Base-by-base conservation (phyloP, 2,329 filamentous ascomycete genomes). In the Lachnellula arida region DNA sequence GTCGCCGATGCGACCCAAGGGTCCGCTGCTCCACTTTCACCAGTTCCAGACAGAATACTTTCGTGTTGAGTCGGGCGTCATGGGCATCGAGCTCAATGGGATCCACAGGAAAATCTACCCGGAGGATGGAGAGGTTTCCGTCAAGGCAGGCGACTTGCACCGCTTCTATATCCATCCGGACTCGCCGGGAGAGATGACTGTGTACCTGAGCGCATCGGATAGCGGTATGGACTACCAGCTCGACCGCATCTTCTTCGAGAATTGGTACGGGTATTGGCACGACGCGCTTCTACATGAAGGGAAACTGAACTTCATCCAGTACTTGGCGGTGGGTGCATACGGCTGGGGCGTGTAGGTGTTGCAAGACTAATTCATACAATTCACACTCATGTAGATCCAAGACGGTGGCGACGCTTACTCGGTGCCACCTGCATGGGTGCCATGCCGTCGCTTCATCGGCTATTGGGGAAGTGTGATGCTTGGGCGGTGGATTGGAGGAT, bases 231-330 rank as follows among this genome's bases (percentile, higher is more conserved):
- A 64, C 34, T 72, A 64, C 48, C 62, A 67, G 52, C 60, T 72
- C 1, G 70, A 73, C 46, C 61, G 60, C 15, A 51, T 70, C 9
- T 73, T 72, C 53, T 72, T 72, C 48, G 62, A 71, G 60, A 73
- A 73, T 56, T 73, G 70, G 71, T 73, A 73, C 57, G 69, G 67
- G 8, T 42, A 42, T 42, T 42, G 39, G 39, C 39, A 42, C n/a
- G 39, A 42, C 70, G 58, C 64, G 12, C 48, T 72, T 2, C 46
- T 68, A 14, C 54, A 65, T 32, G 65, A 66, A 11, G 64, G 62
- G 28, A 56, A 56, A 39, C 19, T 71, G 22, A 60, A 69, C 49
- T 55, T 70, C 43, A 63, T 73, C 28, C 72, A 74, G 60, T n/a
- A n/a, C n/a, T n/a, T n/a, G n/a, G n/a, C n/a, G n/a, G n/a, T n/a